phyloP scores from a whole-genome alignment of 768 basidiomycete genomes.

The Favolaschia claudopus region DNA sequence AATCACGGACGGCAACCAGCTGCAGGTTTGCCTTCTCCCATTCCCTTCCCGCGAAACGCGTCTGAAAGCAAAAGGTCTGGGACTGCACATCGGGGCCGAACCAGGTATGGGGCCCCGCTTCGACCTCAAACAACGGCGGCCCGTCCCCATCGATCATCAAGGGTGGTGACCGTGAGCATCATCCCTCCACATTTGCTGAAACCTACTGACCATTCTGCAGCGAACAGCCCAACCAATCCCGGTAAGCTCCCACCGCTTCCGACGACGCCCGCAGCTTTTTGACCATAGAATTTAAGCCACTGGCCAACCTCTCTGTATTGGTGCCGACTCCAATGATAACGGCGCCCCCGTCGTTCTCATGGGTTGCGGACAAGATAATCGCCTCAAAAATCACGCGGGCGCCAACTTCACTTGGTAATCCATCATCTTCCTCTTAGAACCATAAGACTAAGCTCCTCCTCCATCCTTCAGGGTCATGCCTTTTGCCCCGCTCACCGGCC shows the following conservation, averaged over 20 bases:
- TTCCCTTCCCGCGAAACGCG: neutral
- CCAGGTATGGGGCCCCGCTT: neutral
- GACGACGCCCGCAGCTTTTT: too few relatives aligned
- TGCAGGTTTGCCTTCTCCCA: slow-evolving; percentile 12
- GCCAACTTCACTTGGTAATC: slow-evolving; percentile 13
- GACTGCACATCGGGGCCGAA: neutral
- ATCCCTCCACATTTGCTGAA: too few relatives aligned
- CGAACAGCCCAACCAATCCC: neutral
- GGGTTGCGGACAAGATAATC: neutral
- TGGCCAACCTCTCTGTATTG: slow-evolving; percentile 14
- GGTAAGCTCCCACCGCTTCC: neutral
- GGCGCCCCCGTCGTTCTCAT: slow-evolving; percentile 6
- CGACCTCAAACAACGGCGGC: too few relatives aligned
- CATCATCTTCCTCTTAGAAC: too few relatives aligned
- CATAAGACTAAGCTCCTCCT: too few relatives aligned
- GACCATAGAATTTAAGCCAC: too few relatives aligned
- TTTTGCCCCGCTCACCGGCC: slow-evolving; percentile 4
- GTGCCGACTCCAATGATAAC: neutral
- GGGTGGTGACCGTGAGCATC: slow-evolving; percentile 4
- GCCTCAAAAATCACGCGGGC: neutral
- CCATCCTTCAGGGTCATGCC: too few relatives aligned
- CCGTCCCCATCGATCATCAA: slow-evolving; percentile 2
- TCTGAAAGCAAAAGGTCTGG: neutral
- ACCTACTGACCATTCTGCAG: too few relatives aligned
- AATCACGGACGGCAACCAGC: neutral